These are phyloP conservation scores for Phyllosticta paracitricarpa DNA, from an alignment of 2,329 filamentous ascomycete genomes.

Conservation along the genomic window DNA sequence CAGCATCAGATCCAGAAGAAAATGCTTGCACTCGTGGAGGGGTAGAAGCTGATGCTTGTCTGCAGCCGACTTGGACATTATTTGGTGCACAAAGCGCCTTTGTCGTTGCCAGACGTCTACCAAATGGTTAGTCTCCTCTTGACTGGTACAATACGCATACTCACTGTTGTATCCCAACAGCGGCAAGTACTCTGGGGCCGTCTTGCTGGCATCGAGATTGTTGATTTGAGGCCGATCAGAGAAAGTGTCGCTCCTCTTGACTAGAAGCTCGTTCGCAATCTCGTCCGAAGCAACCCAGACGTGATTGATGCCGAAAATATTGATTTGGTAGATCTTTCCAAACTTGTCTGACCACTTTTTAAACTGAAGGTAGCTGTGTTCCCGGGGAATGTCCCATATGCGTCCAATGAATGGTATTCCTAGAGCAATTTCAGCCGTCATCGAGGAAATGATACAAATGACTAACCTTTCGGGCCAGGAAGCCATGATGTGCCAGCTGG, in stretches of 20 bases:
- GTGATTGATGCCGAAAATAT: slow-evolving; percentile 6
- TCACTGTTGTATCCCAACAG: slow-evolving; percentile 7
- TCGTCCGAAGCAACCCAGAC: slow-evolving; percentile 5
- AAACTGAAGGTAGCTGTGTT: slow-evolving; percentile 1
- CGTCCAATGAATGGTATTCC: slow-evolving; percentile 3
- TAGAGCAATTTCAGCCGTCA: neutral
- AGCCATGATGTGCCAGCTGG: neutral
- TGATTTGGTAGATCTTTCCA: slow-evolving; percentile 4
- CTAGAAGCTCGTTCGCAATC: slow-evolving; percentile 10
- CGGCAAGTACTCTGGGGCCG: slow-evolving; percentile 4
- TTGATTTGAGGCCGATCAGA: slow-evolving; percentile 1
- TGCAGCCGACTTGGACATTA: neutral
- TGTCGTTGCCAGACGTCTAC: slow-evolving; percentile 8
- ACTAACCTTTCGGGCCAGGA: neutral
- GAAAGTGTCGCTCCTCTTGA: neutral
- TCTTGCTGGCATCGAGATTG: slow-evolving; percentile 1
- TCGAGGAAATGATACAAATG: neutral
- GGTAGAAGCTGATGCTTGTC: slow-evolving; percentile 1
- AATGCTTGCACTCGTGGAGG: slow-evolving; percentile 2
- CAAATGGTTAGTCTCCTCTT: neutral
- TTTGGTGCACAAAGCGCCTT: slow-evolving; percentile 2
- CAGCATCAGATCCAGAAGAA: slow-evolving; percentile 1
- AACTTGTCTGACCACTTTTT: slow-evolving; percentile 5
- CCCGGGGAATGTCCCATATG: slow-evolving; percentile 4
- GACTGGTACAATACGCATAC: neutral